phyloP scores from a whole-genome alignment of 78 protist genomes.

The Creolimax fragrantissima region DNA sequence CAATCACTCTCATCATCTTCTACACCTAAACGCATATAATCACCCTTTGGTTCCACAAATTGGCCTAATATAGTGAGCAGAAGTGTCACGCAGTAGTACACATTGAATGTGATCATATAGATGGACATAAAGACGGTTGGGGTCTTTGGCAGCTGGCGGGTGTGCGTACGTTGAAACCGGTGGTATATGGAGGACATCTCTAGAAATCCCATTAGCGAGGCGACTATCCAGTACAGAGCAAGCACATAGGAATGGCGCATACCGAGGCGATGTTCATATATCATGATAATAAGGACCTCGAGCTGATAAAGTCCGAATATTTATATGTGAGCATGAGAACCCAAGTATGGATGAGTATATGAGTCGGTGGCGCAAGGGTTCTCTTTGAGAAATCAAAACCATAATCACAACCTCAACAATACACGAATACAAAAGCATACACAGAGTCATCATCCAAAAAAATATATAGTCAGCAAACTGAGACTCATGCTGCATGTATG shows the following conservation, averaged over 20 bases:
- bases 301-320: no score
- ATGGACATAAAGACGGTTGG: not conserved
- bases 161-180: not conserved
- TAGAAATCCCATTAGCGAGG: not conserved
- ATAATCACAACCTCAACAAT: no score
- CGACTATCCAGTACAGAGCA: not conserved
- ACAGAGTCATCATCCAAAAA: no score
- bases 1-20: not conserved
- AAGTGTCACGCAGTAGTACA: not conserved
- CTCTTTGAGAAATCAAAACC: no score
- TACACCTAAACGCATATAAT: not conserved
- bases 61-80: not conserved
- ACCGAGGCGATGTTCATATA: not conserved
- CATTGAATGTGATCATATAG: not conserved
- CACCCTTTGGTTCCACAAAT: not conserved
- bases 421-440: no score
- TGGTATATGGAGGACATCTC: not conserved
- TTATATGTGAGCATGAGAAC: no score
- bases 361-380: no score
- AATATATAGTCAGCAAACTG: no score
- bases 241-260: not conserved
- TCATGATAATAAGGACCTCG: not conserved
- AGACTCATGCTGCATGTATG: no score
- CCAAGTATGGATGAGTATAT: no score
- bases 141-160: not conserved